phyloP scores from a whole-genome alignment of 2,329 filamentous ascomycete species.

The Simplicillium sp. region DNA sequence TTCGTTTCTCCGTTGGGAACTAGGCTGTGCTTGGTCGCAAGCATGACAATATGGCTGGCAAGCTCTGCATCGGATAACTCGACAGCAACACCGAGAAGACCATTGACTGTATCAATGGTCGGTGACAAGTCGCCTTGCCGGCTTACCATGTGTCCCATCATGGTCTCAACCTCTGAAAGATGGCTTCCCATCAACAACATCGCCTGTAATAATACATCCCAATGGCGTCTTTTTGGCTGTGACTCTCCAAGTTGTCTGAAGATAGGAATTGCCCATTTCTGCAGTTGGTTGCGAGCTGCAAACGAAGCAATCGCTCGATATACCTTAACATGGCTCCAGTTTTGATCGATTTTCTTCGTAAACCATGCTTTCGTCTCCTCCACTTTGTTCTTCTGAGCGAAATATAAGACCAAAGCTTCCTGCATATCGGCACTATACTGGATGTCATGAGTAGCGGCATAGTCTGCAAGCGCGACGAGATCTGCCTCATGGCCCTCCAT shows the following conservation, averaged over 20 bases:
- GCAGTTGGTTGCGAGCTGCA: slow-evolving; percentile 47
- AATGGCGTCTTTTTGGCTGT: slow-evolving; percentile 43
- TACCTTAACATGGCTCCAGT: slow-evolving; percentile 11
- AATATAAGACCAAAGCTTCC: slow-evolving; percentile 51
- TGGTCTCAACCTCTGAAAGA: slow-evolving; percentile 37
- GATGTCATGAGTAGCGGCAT: slow-evolving; percentile 37
- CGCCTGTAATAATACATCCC: slow-evolving; percentile 68
- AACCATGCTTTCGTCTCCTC: slow-evolving; percentile 62
- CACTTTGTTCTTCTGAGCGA: slow-evolving; percentile 46
- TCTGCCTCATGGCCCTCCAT: slow-evolving; percentile 47
- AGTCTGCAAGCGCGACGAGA: slow-evolving; percentile 44
- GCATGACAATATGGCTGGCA: slow-evolving; percentile 61
- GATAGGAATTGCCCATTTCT: slow-evolving; percentile 52
- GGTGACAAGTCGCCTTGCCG: slow-evolving; percentile 43
- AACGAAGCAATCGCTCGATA: slow-evolving; percentile 30
- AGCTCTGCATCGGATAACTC: slow-evolving; percentile 60
- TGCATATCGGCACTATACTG: slow-evolving; percentile 37
- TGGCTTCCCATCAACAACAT: slow-evolving; percentile 59
- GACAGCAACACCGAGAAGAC: slow-evolving; percentile 63
- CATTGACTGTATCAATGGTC: slow-evolving; percentile 66
- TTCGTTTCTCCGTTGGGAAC: slow-evolving; percentile 60
- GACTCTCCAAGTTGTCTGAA: slow-evolving; percentile 43
- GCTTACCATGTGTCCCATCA: slow-evolving; percentile 64
- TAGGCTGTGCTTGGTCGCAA: slow-evolving; percentile 58
- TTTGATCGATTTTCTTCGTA: slow-evolving; percentile 35